Conservation (phyloP, 352 stramenopile genomes). For the Phytophthora sansomeana region DNA sequence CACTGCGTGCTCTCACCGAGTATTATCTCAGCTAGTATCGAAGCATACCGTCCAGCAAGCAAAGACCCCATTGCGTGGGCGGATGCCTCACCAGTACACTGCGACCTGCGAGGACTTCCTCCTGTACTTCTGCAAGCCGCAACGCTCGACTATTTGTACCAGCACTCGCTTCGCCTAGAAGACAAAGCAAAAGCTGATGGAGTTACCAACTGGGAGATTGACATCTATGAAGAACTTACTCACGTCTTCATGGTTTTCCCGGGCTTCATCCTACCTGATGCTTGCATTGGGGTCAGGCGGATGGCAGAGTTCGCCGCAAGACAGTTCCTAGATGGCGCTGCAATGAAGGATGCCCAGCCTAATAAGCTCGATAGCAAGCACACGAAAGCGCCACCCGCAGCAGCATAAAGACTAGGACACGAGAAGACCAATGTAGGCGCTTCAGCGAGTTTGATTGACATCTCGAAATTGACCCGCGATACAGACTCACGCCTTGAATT, state of each 20-base stretch:
- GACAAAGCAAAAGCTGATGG: conserved; percentile 35
- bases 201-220: conserved; percentile 45
- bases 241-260: conserved; percentile 54
- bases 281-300: conserved; percentile 25
- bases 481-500: conserved; percentile 11
- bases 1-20: conserved; percentile 42
- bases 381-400: conserved; percentile 14
- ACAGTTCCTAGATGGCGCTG: conserved; percentile 21
- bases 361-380: background rate
- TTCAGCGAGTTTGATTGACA: no score
- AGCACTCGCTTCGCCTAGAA: conserved; percentile 37
- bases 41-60: conserved; percentile 27
- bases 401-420: conserved; percentile 13
- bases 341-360: conserved; percentile 23
- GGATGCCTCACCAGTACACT: conserved; percentile 46
- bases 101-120: conserved; percentile 40
- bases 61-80: conserved; percentile 38
- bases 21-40: conserved; percentile 18
- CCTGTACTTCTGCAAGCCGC: conserved; percentile 46
- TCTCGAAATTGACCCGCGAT: no score
- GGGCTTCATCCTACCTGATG: conserved; percentile 39
- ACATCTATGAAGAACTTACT: conserved; percentile 45
- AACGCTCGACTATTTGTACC: conserved; percentile 41
- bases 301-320: conserved; percentile 41
- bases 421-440: no score